phyloP scores from a whole-genome alignment of 176 grass and related monocot genomes.

The Alloteropsis semialata region DNA sequence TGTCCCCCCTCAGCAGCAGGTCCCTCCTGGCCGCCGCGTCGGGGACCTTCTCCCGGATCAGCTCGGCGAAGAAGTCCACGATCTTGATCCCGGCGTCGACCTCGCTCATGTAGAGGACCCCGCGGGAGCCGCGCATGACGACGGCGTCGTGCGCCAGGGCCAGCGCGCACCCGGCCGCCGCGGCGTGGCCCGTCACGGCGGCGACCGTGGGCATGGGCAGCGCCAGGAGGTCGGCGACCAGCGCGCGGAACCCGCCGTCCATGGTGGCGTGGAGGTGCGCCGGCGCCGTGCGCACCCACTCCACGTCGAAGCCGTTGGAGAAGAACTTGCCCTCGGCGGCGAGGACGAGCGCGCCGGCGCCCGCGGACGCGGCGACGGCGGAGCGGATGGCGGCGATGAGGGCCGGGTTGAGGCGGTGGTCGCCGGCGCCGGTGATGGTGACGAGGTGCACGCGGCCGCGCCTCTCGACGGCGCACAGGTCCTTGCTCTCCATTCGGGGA shows the following conservation, averaged over 20 bases:
- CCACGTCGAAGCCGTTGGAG: conserved; percentile 63
- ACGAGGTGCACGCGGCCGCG: conserved; percentile 45
- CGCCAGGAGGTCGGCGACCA: conserved; percentile 53
- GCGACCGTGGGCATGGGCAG: conserved; percentile 63
- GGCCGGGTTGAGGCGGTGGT: conserved; percentile 49
- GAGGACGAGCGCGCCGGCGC: conserved; percentile 38
- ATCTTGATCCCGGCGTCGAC: conserved; percentile 64
- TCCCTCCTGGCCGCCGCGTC: conserved; percentile 49
- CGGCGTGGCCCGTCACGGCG: conserved; percentile 51
- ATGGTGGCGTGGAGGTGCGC: conserved; percentile 14
- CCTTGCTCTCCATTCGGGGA: not conserved
- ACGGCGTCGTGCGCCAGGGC: conserved; percentile 57
- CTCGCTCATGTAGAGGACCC: conserved; percentile 92
- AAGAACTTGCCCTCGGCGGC: conserved; percentile 56
- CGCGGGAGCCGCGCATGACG: conserved; percentile 63
- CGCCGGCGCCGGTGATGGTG: conserved; percentile 47
- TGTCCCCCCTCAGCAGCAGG: conserved; percentile 43
- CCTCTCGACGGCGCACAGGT: conserved; percentile 49
- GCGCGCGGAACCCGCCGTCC: not conserved
- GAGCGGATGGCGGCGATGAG: conserved; percentile 35
- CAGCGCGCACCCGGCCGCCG: conserved; percentile 46
- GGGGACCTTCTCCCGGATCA: conserved; percentile 69
- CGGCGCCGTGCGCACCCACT: conserved; percentile 38
- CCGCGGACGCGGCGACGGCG: conserved; percentile 11
- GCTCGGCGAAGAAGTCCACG: conserved; percentile 46